Evolutionary conservation across 352 stramenopile genomes (phyloP).

Genomic region (Phytopythium litorale): DNA sequence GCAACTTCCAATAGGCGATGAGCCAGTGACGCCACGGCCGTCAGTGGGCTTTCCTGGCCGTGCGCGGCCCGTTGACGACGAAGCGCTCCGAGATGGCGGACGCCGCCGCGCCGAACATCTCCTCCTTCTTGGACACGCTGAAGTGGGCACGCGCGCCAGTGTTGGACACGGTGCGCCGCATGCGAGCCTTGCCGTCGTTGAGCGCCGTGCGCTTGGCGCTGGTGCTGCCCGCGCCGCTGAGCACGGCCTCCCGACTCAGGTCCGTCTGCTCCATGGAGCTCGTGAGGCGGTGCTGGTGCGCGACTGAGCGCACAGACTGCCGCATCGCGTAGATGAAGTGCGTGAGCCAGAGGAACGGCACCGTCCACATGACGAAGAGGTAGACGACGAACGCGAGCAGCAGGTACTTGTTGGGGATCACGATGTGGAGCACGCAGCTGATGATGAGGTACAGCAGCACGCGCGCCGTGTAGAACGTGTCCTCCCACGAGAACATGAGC

Average conservation of each 20-base stretch:
- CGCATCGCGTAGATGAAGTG: constrained; percentile 65
- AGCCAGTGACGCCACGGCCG: too few species aligned
- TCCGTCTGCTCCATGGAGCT: constrained; percentile 62
- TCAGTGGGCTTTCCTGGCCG: constrained; percentile 23
- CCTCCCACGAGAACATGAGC: constrained; percentile 87
- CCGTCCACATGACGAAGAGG: constrained; percentile 77
- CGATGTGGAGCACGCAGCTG: constrained; percentile 81
- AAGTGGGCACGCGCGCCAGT: constrained; percentile 55
- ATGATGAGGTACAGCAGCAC: constrained; percentile 80
- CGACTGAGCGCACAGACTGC: constrained; percentile 58
- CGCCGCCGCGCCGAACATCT: constrained; percentile 76
- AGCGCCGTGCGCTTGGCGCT: constrained; percentile 14
- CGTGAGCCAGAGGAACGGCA: constrained; percentile 69
- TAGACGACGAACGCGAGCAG: constrained; percentile 73
- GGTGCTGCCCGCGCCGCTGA: constrained; percentile 13
- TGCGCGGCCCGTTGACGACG: constrained; percentile 38
- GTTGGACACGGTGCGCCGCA: constrained; percentile 58
- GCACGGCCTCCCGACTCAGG: constrained; percentile 35
- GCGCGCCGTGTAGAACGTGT: constrained; percentile 82
- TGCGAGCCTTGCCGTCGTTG: constrained; percentile 34
- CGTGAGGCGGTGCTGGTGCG: constrained; percentile 75
- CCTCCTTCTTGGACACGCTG: constrained; percentile 81
- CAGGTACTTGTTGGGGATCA: constrained; percentile 84
- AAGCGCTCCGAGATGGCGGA: constrained; percentile 79
- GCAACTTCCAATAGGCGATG: too few species aligned